Conservation (phyloP, 805 yeast genomes). For the Candida sithepensis region DNA sequence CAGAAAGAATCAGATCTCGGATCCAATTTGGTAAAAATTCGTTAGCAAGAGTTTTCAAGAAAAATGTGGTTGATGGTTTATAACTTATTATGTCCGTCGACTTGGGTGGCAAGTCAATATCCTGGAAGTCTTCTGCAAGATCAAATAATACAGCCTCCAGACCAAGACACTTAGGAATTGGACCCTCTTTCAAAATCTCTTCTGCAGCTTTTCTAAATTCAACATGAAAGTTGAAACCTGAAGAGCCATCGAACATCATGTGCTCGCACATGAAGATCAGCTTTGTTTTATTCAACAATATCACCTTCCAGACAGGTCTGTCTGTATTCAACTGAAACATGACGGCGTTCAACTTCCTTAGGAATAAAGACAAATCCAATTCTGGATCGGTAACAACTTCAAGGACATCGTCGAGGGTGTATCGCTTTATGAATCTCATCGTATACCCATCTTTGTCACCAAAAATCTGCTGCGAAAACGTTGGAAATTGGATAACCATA, state of each 20-base stretch:
- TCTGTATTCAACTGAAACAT: constrained; percentile 3
- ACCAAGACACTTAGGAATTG: neutral
- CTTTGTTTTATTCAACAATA: constrained; percentile 11
- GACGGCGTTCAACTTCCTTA: constrained; percentile 3
- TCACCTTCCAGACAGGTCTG: constrained; percentile 22
- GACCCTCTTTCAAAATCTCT: constrained; percentile 7
- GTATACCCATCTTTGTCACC: neutral
- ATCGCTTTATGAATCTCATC: constrained; percentile 4
- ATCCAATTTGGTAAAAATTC: neutral
- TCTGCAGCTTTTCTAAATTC: constrained; percentile 20
- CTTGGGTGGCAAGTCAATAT: constrained; percentile 2
- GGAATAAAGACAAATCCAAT: constrained; percentile 2
- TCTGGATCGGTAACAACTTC: constrained; percentile 12
- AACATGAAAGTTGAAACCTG: constrained; percentile 28
- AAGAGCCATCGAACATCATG: constrained; percentile 32
- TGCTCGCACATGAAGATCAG: constrained; percentile 29
- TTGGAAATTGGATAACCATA: constrained; percentile 14
- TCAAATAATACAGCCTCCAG: constrained; percentile 4
- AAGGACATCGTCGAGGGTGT: constrained; percentile 14
- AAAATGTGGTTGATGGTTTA: constrained; percentile 4
- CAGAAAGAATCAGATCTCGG: neutral
- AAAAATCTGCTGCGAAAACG: constrained; percentile 16
- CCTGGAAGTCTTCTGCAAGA: neutral
- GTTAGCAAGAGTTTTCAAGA: neutral
- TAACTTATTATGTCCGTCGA: constrained; percentile 8